Conservation (phyloP, 2,329 filamentous ascomycete species). For the Pestalotiopsis sp. region DNA sequence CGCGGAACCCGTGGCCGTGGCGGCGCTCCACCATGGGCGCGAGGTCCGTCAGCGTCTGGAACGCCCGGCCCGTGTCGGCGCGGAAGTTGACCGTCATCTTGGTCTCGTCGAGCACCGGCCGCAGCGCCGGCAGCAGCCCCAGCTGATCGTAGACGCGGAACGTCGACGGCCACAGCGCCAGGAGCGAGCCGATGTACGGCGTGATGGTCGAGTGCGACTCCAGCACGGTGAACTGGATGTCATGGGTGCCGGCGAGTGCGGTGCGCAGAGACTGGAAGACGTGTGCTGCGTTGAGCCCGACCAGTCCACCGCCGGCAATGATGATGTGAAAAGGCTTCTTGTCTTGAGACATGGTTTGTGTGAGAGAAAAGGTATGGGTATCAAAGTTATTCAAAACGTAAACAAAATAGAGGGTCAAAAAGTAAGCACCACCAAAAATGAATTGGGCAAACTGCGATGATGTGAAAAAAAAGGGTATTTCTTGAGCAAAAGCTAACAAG, state of each 20-base stretch:
- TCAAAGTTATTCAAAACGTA: not conserved
- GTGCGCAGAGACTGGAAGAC: not conserved
- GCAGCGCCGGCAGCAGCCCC: not conserved
- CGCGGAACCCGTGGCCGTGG: not conserved
- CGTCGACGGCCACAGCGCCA: not conserved
- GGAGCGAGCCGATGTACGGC: constrained; percentile 1
- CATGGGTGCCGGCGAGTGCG: not conserved
- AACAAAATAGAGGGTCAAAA: not conserved
- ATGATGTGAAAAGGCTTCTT: constrained; percentile 9
- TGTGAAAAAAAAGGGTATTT: not conserved
- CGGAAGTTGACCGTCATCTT: not conserved
- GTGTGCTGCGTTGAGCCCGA: constrained; percentile 9
- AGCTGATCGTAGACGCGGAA: constrained; percentile 10
- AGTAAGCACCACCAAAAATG: not conserved
- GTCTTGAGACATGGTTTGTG: not conserved
- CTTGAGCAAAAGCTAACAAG: not conserved
- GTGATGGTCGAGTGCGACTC: constrained; percentile 3
- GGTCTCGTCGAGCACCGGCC: not conserved
- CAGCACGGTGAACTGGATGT: constrained; percentile 4
- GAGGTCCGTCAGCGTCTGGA: not conserved
- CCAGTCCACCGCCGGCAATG: constrained; percentile 8
- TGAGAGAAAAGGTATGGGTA: not conserved
- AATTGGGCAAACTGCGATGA: no score
- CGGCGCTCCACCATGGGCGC: not conserved
- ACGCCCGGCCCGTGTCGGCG: not conserved